These are phyloP conservation scores for Aspergillus unguis DNA, from an alignment of 2,329 filamentous ascomycete genomes.

Conservation along the genomic window DNA sequence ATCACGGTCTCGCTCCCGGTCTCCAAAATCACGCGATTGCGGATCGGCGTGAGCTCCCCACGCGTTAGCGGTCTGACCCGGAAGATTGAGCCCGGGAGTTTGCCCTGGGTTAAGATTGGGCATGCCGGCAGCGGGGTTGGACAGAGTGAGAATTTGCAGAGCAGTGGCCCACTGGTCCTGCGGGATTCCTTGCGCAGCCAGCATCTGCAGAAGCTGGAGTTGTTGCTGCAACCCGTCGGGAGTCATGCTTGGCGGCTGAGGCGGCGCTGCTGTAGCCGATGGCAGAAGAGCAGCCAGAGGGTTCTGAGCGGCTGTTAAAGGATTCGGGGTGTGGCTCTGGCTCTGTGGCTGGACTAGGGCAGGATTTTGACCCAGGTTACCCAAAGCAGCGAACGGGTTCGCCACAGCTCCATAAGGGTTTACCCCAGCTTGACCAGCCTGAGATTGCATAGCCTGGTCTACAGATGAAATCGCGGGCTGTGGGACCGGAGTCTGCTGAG, in stretches of 20 bases:
- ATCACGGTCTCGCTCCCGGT: conserved; percentile 61
- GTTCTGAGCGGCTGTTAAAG: conserved; percentile 39
- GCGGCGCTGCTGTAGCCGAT: conserved; percentile 32
- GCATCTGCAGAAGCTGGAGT: conserved; percentile 69
- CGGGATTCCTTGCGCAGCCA: conserved; percentile 71
- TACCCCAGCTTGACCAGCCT: conserved; percentile 55
- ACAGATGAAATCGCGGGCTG: conserved; percentile 42
- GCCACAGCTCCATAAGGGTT: conserved; percentile 53
- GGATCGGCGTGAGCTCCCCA: conserved; percentile 38
- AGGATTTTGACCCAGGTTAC: conserved; percentile 38
- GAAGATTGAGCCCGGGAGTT: conserved; percentile 31
- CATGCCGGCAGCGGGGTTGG: conserved; percentile 32
- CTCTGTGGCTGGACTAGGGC: conserved; percentile 37
- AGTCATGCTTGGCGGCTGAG: conserved; percentile 27
- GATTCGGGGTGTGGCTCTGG: conserved; percentile 42
- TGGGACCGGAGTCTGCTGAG: conserved; percentile 43
- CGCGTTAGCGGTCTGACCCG: conserved; percentile 31
- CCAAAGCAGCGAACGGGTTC: conserved; percentile 47
- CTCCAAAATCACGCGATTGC: conserved; percentile 50
- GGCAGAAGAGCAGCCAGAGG: conserved; percentile 44
- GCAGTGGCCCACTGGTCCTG: conserved; percentile 69
- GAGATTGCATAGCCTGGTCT: conserved; percentile 43
- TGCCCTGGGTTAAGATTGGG: conserved; percentile 36
- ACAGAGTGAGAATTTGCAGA: conserved; percentile 49
- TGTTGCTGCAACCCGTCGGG: conserved; percentile 63